Percentiles rank a stretch among this genome's conserved stretches.
Conservation (phyloP, 148 eudicot genomes). For the Spergularia marina region DNA sequence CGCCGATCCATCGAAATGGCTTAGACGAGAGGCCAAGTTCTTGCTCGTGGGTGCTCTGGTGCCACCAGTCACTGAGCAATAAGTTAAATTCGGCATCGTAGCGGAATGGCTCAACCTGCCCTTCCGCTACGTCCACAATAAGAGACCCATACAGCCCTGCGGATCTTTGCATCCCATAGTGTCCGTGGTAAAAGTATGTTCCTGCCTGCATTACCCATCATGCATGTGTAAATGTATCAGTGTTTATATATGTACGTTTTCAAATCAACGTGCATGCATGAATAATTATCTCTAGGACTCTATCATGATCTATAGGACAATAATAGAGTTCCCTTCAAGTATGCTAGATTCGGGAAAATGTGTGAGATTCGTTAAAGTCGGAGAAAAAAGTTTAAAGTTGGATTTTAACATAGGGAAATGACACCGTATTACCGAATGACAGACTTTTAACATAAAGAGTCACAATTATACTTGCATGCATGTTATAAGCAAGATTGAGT, state of each 20-base stretch:
- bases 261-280: neutral
- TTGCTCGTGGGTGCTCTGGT: slow-evolving; percentile 42
- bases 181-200: slow-evolving; percentile 89
- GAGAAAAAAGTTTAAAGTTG: too few relatives aligned
- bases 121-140: slow-evolving; percentile 64
- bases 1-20: slow-evolving; percentile 82
- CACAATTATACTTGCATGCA: too few relatives aligned
- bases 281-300: too few relatives aligned
- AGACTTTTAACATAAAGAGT: too few relatives aligned
- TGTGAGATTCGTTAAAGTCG: too few relatives aligned
- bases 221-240: neutral
- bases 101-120: slow-evolving; percentile 50
- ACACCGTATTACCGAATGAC: too few relatives aligned
- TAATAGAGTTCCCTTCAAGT: too few relatives aligned
- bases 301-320: too few relatives aligned
- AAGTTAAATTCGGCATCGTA: slow-evolving; percentile 74
- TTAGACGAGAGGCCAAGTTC: slow-evolving; percentile 61
- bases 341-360: too few relatives aligned
- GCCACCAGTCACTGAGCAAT: slow-evolving; percentile 88
- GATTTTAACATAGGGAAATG: too few relatives aligned
- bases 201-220: slow-evolving; percentile 50
- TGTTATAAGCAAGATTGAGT: too few relatives aligned
- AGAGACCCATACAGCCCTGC: slow-evolving; percentile 82
- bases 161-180: slow-evolving; percentile 87
- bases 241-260: neutral